A percentile compares a stretch with the other conserved stretches of the same genome.
phyloP scores from a whole-genome alignment of 768 basidiomycete species.

The Russula ochroleuca region DNA sequence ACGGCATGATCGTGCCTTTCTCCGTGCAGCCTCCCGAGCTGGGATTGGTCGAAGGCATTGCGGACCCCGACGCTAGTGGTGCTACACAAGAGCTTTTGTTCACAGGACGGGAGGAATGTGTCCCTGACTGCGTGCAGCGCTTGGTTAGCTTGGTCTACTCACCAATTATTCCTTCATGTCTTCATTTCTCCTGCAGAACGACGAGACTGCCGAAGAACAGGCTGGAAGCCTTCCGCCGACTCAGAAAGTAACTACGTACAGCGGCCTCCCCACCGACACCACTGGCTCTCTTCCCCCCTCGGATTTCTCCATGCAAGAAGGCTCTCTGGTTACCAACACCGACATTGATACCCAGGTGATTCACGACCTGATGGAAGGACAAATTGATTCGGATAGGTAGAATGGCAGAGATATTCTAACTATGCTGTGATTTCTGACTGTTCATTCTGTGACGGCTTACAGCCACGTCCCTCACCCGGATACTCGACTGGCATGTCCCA shows the following conservation, averaged over 20 bases:
- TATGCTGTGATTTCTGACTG: slow-evolving; percentile 28
- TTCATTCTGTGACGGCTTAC: not conserved
- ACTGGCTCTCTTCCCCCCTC: slow-evolving; percentile 26
- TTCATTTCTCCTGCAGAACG: slow-evolving; percentile 12
- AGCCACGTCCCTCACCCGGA: slow-evolving; percentile 33
- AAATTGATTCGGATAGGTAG: slow-evolving; percentile 13
- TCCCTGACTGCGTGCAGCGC: slow-evolving; percentile 22
- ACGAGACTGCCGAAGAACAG: not conserved
- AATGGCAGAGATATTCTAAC: slow-evolving; percentile 50
- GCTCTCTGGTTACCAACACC: slow-evolving; percentile 24
- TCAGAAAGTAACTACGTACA: slow-evolving; percentile 9
- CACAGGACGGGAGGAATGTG: slow-evolving; percentile 18
- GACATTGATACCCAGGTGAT: slow-evolving; percentile 42
- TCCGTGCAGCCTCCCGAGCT: slow-evolving; percentile 31
- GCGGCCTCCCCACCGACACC: not conserved
- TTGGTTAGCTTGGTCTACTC: slow-evolving; percentile 10
- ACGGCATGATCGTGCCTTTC: slow-evolving; percentile 49
- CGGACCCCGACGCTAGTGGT: slow-evolving; percentile 51
- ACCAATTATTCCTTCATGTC: not conserved
- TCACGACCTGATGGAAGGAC: slow-evolving; percentile 32
- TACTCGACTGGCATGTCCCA: slow-evolving; percentile 29
- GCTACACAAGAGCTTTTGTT: slow-evolving; percentile 28
- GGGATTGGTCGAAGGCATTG: slow-evolving; percentile 32
- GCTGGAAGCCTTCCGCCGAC: slow-evolving; percentile 30
- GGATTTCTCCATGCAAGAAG: slow-evolving; percentile 17